Evolutionary conservation across 108 stramenopile genomes (phyloP).

Genomic region (Cyclostephanos tholiformis): DNA sequence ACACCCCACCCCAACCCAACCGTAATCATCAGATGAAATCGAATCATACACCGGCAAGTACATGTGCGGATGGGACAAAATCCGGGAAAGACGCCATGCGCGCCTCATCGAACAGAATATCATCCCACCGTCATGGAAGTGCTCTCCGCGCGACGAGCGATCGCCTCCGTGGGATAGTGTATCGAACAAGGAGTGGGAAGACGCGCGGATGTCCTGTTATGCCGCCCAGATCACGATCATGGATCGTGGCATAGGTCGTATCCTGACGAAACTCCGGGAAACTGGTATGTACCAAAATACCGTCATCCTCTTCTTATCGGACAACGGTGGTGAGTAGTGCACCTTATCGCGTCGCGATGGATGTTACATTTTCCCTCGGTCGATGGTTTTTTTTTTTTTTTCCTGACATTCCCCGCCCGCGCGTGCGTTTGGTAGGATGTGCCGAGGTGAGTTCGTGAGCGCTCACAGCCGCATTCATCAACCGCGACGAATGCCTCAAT

Average conservation of each 20-base stretch:
- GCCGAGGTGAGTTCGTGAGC: slow-evolving; percentile 5
- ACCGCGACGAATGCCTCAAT: neutral
- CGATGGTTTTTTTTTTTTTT: neutral
- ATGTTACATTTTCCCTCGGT: no score
- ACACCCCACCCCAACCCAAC: neutral
- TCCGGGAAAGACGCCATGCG: slow-evolving; percentile 31
- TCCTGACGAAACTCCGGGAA: slow-evolving; percentile 24
- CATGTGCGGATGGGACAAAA: slow-evolving; percentile 43
- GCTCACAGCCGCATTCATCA: neutral
- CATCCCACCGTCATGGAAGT: slow-evolving; percentile 40
- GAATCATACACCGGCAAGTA: slow-evolving; percentile 48
- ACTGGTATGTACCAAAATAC: slow-evolving; percentile 40
- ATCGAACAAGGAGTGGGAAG: slow-evolving; percentile 46
- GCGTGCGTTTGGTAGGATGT: slow-evolving; percentile 7
- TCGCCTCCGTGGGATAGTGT: slow-evolving; percentile 40
- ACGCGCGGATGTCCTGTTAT: slow-evolving; percentile 46
- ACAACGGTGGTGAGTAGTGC: no score
- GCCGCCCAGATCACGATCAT: slow-evolving; percentile 50
- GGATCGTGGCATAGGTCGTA: slow-evolving; percentile 52
- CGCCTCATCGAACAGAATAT: slow-evolving; percentile 32
- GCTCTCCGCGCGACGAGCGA: slow-evolving; percentile 49
- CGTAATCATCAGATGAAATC: slow-evolving; percentile 26
- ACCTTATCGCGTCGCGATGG: no score
- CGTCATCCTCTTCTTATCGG: slow-evolving; percentile 51
- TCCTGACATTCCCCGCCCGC: neutral